Evolutionary conservation across 805 yeast species (phyloP), one percentile per base, ranked within the genome.

Genomic region (Kodamaea lidongshanica): DNA sequence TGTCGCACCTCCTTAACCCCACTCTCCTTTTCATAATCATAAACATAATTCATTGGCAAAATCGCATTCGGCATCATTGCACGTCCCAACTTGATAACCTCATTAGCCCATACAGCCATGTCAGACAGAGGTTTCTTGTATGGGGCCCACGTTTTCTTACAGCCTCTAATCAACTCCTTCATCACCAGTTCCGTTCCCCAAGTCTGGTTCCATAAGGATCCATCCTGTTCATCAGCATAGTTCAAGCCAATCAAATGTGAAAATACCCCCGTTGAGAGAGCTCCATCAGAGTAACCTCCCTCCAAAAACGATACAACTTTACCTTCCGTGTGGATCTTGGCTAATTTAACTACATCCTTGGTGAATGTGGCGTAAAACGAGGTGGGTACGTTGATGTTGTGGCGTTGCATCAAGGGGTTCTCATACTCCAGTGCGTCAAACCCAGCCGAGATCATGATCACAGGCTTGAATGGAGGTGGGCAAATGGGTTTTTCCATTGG

Each of bases 341-440:
- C 83, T 26, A 84, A 54, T 32, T 67, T 70, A n/a, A 77, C 74
- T 1, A 81, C 77, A 51, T 84, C 94, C 20, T 67, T 65, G 4
- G 94, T 78, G 46, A 84, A 83, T 23, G 65, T 67, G 12, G 82
- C 69, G 50, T 79, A 84, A 46, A 85, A 84, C 12, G 79, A 71
- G 0, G 94, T 82, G 3, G 95, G 95, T 7, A 84, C 86, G 44
- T 79, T 77, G 15, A 80, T 84, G 0, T 75, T 74, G 50, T 85
- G 94, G 32, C 94, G 63, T 54, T 84, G 94, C 94, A 84, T 85
- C 28, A 78, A 72, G n/a, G 74, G 73, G 35, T 77, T 77, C 48
- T 84, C 95, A 52, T 71, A 78, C 49, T 84, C 95, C 11, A 83
- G 76, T 2, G 92, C 94, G 56, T 84, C 95, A 50, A 84, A 85